These are phyloP conservation scores for Dianthus caryophyllus DNA, from an alignment of 148 eudicot species.

Conservation along the genomic window DNA sequence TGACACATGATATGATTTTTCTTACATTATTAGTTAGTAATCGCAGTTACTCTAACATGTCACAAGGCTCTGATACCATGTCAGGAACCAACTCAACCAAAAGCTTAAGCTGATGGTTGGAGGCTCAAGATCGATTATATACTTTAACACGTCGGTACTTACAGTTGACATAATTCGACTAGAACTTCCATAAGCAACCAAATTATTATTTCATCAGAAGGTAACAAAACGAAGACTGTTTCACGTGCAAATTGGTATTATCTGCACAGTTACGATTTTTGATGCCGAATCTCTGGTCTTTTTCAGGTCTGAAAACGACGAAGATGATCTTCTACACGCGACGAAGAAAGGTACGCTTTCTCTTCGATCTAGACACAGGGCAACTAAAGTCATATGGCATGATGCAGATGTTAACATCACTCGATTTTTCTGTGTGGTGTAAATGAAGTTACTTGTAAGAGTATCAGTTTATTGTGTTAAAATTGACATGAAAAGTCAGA, in stretches of 20 bases:
- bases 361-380: slow-evolving; percentile 5
- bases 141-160: too few relatives aligned
- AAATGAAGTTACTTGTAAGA: slow-evolving; percentile 13
- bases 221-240: not conserved
- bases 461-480: slow-evolving; percentile 1
- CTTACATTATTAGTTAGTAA: too few relatives aligned
- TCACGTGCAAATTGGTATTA: not conserved
- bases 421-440: slow-evolving; percentile 5
- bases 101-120: too few relatives aligned
- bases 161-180: too few relatives aligned
- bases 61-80: too few relatives aligned
- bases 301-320: slow-evolving; percentile 4
- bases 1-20: too few relatives aligned
- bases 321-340: not conserved
- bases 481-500: slow-evolving; percentile 2
- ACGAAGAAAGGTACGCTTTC: not conserved
- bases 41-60: too few relatives aligned
- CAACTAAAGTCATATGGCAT: slow-evolving; percentile 1
- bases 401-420: slow-evolving; percentile 9
- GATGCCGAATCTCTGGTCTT: slow-evolving; percentile 6
- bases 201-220: too few relatives aligned
- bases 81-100: too few relatives aligned
- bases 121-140: too few relatives aligned
- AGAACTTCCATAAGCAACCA: too few relatives aligned
- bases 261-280: not conserved